Evolutionary conservation across 2,329 filamentous ascomycete species (phyloP).

Genomic region (Stemphylium beticola): DNA sequence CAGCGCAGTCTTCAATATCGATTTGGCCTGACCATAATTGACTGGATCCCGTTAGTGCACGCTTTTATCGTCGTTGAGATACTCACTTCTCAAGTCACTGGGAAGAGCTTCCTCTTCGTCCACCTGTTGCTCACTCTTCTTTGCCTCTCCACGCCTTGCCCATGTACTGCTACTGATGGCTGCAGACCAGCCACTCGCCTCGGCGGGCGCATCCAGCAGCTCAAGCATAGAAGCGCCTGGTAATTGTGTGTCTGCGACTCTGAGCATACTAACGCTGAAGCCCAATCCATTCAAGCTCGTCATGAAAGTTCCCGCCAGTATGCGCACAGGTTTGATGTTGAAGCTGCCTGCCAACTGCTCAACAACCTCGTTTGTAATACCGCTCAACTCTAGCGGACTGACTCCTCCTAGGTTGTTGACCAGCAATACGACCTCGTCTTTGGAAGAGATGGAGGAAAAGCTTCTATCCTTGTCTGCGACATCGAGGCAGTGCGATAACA

Average conservation of each 20-base stretch:
- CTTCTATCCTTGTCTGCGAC: conserved; percentile 70
- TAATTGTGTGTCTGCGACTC: conserved; percentile 65
- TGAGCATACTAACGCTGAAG: conserved; percentile 72
- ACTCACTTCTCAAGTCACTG: conserved; percentile 60
- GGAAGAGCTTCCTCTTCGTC: conserved; percentile 55
- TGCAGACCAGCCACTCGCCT: conserved; percentile 71
- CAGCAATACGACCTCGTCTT: conserved; percentile 69
- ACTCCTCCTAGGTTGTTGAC: conserved; percentile 80
- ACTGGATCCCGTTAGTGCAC: conserved; percentile 46
- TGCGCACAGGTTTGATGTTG: conserved; percentile 65
- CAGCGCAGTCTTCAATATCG: conserved; percentile 62
- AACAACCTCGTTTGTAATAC: conserved; percentile 71
- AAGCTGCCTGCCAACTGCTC: conserved; percentile 65
- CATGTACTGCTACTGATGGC: conserved; percentile 66
- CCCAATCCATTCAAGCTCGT: conserved; percentile 74
- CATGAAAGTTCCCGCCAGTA: conserved; percentile 72
- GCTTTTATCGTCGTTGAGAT: neutral
- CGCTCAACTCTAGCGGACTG: conserved; percentile 73
- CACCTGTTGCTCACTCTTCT: conserved; percentile 50
- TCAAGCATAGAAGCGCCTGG: conserved; percentile 68
- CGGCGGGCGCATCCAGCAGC: conserved; percentile 70
- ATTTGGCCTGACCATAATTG: conserved; percentile 59
- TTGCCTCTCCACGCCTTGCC: conserved; percentile 55
- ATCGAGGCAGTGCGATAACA: conserved; percentile 70
- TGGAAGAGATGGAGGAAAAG: conserved; percentile 67